These are phyloP conservation scores for Casuarina equisetifolia DNA, from an alignment of 306 rosid genomes.

Conservation along the genomic window DNA sequence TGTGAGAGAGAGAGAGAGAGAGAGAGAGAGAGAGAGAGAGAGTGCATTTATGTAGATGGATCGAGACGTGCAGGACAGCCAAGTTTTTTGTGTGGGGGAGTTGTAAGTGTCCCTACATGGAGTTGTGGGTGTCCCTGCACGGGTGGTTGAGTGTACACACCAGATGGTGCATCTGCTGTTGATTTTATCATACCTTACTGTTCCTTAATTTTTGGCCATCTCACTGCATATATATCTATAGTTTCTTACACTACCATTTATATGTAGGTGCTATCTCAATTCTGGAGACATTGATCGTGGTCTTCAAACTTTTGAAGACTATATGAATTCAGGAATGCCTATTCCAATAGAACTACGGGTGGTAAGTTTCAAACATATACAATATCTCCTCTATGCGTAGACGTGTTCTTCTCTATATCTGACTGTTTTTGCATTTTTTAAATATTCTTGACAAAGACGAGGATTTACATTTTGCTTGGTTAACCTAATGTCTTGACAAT, in stretches of 20 bases:
- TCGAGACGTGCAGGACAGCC: neutral
- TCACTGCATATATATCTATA: neutral
- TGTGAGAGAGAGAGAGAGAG: too few relatives aligned
- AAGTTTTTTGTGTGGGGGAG: neutral
- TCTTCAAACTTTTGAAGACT: conserved; percentile 55
- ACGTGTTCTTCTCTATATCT: conserved; percentile 4
- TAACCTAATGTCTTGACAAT: neutral
- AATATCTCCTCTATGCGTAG: conserved; percentile 12
- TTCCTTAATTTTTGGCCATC: neutral
- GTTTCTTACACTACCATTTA: conserved; percentile 29
- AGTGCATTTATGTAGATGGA: too few relatives aligned
- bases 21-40: too few relatives aligned
- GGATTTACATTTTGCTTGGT: neutral
- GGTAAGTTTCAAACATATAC: conserved; percentile 48
- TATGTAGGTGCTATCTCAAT: conserved; percentile 71
- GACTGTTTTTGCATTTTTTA: neutral
- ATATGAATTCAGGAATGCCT: conserved; percentile 38
- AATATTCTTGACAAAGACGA: neutral
- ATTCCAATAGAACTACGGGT: conserved; percentile 49
- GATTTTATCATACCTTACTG: neutral
- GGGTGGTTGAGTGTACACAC: neutral
- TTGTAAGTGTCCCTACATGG: neutral
- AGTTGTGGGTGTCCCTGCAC: neutral
- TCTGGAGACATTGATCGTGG: conserved; percentile 79
- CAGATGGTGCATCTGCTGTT: neutral